These are phyloP conservation scores for Kazachstania sp. DNA, from an alignment of 1,139 yeast species.

Conservation along the genomic window DNA sequence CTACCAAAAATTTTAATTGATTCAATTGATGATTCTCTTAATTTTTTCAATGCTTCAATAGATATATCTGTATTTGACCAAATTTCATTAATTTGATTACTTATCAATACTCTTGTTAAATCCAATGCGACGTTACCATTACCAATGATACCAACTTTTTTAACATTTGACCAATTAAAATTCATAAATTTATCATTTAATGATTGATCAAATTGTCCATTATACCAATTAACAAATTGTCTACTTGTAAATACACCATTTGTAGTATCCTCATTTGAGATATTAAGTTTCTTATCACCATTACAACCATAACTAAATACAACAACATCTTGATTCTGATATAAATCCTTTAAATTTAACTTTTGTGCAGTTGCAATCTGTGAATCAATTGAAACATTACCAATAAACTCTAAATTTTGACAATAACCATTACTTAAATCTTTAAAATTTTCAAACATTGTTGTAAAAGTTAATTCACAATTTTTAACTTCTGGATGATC, in stretches of 20 bases:
- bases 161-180: conserved; percentile 45
- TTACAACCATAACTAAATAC: conserved; percentile 80
- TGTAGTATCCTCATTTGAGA: conserved; percentile 51
- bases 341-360: conserved; percentile 42
- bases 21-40: conserved; percentile 47
- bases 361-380: conserved; percentile 29
- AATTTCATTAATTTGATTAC: conserved; percentile 41
- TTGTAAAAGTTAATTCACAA: conserved; percentile 71
- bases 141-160: conserved; percentile 75
- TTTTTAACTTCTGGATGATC: conserved; percentile 96
- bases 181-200: conserved; percentile 24
- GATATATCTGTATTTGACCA: conserved; percentile 73
- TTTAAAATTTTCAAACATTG: conserved; percentile 39
- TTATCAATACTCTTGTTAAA: conserved; percentile 69
- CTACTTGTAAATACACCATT: conserved; percentile 75
- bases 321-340: conserved; percentile 56
- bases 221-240: conserved; percentile 92
- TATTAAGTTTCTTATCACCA: conserved; percentile 46
- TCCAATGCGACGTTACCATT: conserved; percentile 98
- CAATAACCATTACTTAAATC: conserved; percentile 2
- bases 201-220: conserved; percentile 62
- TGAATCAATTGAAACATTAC: conserved; percentile 62
- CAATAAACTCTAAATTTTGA: conserved; percentile 51
- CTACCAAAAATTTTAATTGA: conserved; percentile 73
- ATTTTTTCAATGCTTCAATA: conserved; percentile 45